Evolutionary conservation across 208 protist species (phyloP).

Genomic region (Tetramitus jugosus): DNA sequence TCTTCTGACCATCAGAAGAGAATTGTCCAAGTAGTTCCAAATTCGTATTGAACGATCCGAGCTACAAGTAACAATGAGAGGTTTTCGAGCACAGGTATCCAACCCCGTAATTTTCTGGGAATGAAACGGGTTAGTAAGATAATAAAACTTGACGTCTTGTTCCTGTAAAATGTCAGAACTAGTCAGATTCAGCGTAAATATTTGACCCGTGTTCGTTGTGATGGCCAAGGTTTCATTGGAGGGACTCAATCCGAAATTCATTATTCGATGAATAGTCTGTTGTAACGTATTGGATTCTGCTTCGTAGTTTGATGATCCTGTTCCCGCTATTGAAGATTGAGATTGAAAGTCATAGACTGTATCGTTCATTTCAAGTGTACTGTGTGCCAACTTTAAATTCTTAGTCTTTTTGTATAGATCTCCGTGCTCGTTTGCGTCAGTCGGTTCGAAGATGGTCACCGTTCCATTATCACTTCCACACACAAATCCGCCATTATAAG

Average conservation of each 20-base stretch:
- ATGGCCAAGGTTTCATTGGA: conserved; percentile 76
- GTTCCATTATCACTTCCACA: conserved; percentile 83
- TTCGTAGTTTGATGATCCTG: conserved; percentile 26
- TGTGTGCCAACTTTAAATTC: conserved; percentile 62
- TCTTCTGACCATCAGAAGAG: conserved; percentile 73
- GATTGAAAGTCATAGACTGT: conserved; percentile 34
- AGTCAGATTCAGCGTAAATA: conserved; percentile 78
- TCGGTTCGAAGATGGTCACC: conserved; percentile 78
- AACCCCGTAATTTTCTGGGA: conserved; percentile 69
- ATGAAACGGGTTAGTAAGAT: conserved; percentile 78
- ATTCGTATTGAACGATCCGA: conserved; percentile 76
- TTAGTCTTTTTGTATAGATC: conserved; percentile 84
- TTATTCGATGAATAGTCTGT: conserved; percentile 52
- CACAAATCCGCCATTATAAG: conserved; percentile 85
- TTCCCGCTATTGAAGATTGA: conserved; percentile 31
- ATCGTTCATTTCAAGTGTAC: conserved; percentile 45
- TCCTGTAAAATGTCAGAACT: conserved; percentile 77
- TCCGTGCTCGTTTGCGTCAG: conserved; percentile 75
- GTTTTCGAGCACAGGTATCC: conserved; percentile 83
- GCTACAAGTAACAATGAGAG: conserved; percentile 80
- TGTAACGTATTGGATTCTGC: conserved; percentile 60
- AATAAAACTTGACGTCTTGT: conserved; percentile 78
- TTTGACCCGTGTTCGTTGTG: conserved; percentile 77
- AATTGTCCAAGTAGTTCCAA: conserved; percentile 89
- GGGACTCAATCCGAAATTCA: conserved; percentile 67